Base-by-base conservation (phyloP, 805 yeast species). In the Cyberlindnera euphorbiiphila region DNA sequence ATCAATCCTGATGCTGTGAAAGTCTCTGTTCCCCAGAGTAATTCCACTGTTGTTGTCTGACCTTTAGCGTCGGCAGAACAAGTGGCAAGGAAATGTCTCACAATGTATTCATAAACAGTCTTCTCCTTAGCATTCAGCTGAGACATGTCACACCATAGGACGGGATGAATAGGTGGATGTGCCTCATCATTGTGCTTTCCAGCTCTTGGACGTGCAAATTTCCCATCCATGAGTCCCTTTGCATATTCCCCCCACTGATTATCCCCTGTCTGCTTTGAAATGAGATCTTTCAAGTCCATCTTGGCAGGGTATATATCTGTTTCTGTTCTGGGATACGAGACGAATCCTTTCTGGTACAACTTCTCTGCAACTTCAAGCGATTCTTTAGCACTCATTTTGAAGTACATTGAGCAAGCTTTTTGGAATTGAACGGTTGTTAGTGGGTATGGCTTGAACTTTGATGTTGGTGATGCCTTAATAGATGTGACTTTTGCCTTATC, bases 101-200 rank as follows among this genome's bases (percentile, higher is more conserved):
- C 84, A 1, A 93, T 78, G 51, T 85, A 87, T 56, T 86, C 95
- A 59, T 89, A 93, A 0, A 93, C 91, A 43, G 72, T 78, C 50
- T 72, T 73, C 45, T 84, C 83, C 36, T 72, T 74, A 1, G 56
- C 60, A 10, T 42, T 62, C 32, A 54, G 52, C 15, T 38, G 49
- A 18, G 46, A 54, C 34, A 51, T 57, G 32, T 60, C 66, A 21
- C 53, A 69, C 47, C 65, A 74, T 41, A 63, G 65, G 9, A 86
- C 78, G 0, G 99, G 99, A 60, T 93, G 97, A 41, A 93, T 93
- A 0, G 99, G 97, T 5, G 98, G 98, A 72, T 93, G 99, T 17
- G 98, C 98, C 55, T 87, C 80, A 63, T 93, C 99, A 54, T 88
- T 85, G 54, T 85, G 81, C 10, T 66, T 71, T 5, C 99, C 99